phyloP scores from a whole-genome alignment of 2,329 filamentous ascomycete species.

The Whalleya microplaca region DNA sequence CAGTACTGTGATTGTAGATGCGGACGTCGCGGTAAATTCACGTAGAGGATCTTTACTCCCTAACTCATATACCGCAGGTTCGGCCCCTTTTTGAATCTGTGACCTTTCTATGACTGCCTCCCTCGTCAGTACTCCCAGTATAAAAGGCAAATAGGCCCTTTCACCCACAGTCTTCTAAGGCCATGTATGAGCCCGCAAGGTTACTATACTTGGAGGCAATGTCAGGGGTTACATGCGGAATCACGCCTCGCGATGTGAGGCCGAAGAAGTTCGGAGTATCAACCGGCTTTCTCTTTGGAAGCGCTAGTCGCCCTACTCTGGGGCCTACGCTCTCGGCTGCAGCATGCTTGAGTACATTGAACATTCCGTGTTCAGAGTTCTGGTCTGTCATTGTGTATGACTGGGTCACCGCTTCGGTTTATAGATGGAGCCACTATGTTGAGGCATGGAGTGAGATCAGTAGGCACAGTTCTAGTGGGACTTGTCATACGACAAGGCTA shows the following conservation, averaged over 20 bases:
- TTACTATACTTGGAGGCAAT: slow-evolving; percentile 68
- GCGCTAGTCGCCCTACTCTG: slow-evolving; percentile 68
- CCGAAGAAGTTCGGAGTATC: slow-evolving; percentile 83
- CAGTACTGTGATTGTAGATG: slow-evolving; percentile 69
- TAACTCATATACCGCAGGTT: slow-evolving; percentile 53
- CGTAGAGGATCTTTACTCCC: slow-evolving; percentile 62
- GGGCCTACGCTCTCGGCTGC: slow-evolving; percentile 50
- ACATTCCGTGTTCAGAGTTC: slow-evolving; percentile 34
- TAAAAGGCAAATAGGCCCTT: not conserved
- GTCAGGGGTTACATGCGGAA: slow-evolving; percentile 91
- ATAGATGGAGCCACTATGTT: not conserved
- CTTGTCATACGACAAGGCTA: no score
- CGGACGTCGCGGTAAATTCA: slow-evolving; percentile 74
- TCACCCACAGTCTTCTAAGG: slow-evolving; percentile 87
- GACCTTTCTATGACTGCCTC: slow-evolving; percentile 57
- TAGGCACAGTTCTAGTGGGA: no score
- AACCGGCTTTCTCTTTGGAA: slow-evolving; percentile 66
- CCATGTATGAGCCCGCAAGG: slow-evolving; percentile 75
- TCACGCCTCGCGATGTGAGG: slow-evolving; percentile 77
- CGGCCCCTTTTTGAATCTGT: slow-evolving; percentile 36
- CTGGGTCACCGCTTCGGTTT: not conserved
- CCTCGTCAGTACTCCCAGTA: slow-evolving; percentile 8
- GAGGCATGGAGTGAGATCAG: not conserved
- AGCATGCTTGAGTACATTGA: slow-evolving; percentile 51
- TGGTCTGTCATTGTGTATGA: slow-evolving; percentile 11